A percentile compares a stretch with the other conserved stretches of the same genome.
These are phyloP conservation scores for Microbotryum scabiosae DNA, from an alignment of 1,284 basidiomycete species.

Conservation along the genomic window DNA sequence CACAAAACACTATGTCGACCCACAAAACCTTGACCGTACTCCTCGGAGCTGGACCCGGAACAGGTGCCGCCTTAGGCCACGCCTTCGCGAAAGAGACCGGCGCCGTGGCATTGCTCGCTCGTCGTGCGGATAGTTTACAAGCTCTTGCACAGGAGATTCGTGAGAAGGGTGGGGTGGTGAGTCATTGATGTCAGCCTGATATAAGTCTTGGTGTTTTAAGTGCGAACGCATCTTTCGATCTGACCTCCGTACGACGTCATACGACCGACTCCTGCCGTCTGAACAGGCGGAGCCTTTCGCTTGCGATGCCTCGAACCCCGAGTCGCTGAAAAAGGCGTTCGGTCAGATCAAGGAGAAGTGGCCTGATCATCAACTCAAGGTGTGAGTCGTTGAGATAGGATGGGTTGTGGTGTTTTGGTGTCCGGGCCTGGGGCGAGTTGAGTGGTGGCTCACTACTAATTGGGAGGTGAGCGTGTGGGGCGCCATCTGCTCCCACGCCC, in stretches of 20 bases:
- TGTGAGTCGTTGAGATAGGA: neutral
- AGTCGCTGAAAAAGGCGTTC: conserved; percentile 14
- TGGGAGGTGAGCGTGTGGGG: too few relatives aligned
- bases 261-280: too few relatives aligned
- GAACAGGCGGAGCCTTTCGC: conserved; percentile 15
- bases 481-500: too few relatives aligned
- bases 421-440: too few relatives aligned
- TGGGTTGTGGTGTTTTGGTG: too few relatives aligned
- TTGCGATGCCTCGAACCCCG: conserved; percentile 12
- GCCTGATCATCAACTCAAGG: conserved; percentile 15
- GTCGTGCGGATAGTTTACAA: neutral
- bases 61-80: conserved; percentile 10
- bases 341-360: conserved; percentile 8
- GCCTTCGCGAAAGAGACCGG: conserved; percentile 1
- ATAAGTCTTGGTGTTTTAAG: too few relatives aligned
- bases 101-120: conserved; percentile 21
- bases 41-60: conserved; percentile 21
- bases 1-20: too few relatives aligned
- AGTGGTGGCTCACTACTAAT: too few relatives aligned
- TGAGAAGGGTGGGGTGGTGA: conserved; percentile 12
- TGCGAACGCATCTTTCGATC: neutral
- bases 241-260: neutral
- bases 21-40: conserved; percentile 14
- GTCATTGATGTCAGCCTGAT: too few relatives aligned
- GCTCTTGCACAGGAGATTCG: neutral